Percentiles rank a stretch among this genome's conserved stretches.
These are phyloP conservation scores for Phytophthora melonis DNA, from an alignment of 352 stramenopile genomes.

Conservation along the genomic window DNA sequence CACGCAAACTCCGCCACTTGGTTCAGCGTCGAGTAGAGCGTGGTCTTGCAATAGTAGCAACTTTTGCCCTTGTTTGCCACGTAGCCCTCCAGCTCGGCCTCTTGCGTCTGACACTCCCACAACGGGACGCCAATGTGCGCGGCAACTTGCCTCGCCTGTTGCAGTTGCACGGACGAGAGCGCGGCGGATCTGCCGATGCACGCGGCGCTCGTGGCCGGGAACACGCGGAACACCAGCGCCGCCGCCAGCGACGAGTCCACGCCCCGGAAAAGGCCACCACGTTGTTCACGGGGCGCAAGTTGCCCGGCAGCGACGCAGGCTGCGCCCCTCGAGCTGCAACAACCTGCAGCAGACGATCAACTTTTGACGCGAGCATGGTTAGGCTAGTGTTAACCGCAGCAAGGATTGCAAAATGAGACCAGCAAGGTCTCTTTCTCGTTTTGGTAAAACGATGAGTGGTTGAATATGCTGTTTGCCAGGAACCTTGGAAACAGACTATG, in stretches of 20 bases:
- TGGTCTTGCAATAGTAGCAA: constrained; percentile 98
- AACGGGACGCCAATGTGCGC: constrained; percentile 90
- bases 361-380: constrained; percentile 39
- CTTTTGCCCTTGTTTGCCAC: constrained; percentile 94
- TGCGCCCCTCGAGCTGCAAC: constrained; percentile 45
- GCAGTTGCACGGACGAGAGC: constrained; percentile 88
- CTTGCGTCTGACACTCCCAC: constrained; percentile 87
- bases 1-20: constrained; percentile 80
- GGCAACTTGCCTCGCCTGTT: constrained; percentile 89
- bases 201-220: constrained; percentile 79
- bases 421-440: not conserved
- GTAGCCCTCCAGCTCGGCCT: constrained; percentile 90
- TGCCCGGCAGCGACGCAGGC: not conserved
- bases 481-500: not conserved
- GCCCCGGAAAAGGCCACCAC: constrained; percentile 94
- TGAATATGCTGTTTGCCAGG: constrained; percentile 3
- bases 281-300: constrained; percentile 51
- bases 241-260: constrained; percentile 96
- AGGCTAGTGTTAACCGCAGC: not conserved
- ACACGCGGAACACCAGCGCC: constrained; percentile 90
- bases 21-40: constrained; percentile 95
- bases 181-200: constrained; percentile 94
- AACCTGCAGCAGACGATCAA: constrained; percentile 50
- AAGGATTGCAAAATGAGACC: not conserved
- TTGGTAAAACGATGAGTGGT: constrained; percentile 1